Base-by-base conservation (phyloP, 169 alveolate species). In the Eimeria praecox region DNA sequence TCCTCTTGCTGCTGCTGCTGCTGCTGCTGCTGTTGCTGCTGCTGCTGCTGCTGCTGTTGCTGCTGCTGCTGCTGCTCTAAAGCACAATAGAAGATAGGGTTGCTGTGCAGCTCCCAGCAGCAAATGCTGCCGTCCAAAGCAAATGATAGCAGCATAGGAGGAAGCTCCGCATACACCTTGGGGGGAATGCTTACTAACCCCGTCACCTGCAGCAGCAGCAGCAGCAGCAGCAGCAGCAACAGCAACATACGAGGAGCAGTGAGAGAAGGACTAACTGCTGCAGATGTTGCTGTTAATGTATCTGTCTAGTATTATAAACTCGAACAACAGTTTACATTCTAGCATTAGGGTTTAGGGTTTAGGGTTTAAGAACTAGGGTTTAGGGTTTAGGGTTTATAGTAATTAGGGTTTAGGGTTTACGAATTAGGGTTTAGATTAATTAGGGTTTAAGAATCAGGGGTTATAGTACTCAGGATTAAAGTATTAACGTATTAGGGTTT, bases 31-130 rank as follows among this genome's bases (percentile, higher is more conserved):
- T 64, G 75, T 30, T 78, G 56, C 90, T 80, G 71, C 90, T 80
- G 90, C 44, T 80, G 90, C 90, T 80, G 90, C 90, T 80, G 90
- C 38, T 80, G 90, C 90, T 80, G 90, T 44, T 80, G 90, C 90
- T 80, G 90, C 90, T 80, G 90, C 90, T 80, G 90, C 90, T 80
- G 90, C 90, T 80, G 71, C 69, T 80, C 71, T 4, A 80, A 59
- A 8, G 64, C 54, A 16, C 30, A 8, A 24, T 80, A 80, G 38
- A 80, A 80, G 90, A 30, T 22, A 35, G 64, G 90, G 71, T 59
- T 30, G 69, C 90, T 80, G 90, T 80, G 90, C 71, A 80, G 8
- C 90, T 80, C 90, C 90, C 90, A 80, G 69, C 90, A 80, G 90
- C 90, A 80, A 42, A 80, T 27, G 27, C 18, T 12, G 35, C 90